Conservation (phyloP, 345 rosid genomes). For the Salix brachista region DNA sequence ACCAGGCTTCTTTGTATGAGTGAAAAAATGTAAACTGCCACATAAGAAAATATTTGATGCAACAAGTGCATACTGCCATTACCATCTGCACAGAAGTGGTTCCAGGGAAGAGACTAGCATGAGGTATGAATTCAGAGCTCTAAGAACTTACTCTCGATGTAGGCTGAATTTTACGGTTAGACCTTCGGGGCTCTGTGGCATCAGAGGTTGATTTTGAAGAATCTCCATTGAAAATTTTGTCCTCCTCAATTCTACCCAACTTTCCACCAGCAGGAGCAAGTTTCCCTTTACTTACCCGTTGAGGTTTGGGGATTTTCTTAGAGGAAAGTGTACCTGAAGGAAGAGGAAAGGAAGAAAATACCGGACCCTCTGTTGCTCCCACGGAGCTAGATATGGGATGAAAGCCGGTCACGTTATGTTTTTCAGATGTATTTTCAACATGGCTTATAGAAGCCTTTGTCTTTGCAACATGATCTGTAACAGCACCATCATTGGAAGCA, state of each 20-base stretch:
- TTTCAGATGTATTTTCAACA: conserved; percentile 38
- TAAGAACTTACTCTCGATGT: conserved; percentile 78
- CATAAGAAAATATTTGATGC: background rate
- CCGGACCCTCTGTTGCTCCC: conserved; percentile 43
- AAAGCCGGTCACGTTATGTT: conserved; percentile 30
- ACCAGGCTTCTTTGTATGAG: background rate
- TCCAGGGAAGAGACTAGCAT: background rate
- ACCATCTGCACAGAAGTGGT: background rate
- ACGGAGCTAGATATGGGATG: conserved; percentile 40
- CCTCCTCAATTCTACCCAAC: conserved; percentile 31
- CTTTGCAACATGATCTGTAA: conserved; percentile 37
- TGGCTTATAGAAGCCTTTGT: conserved; percentile 37
- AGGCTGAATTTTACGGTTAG: conserved; percentile 89
- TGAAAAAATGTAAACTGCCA: background rate
- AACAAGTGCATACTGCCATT: background rate
- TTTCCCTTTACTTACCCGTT: conserved; percentile 21
- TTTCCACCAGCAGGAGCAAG: conserved; percentile 20
- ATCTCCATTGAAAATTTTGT: conserved; percentile 33
- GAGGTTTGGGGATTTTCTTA: conserved; percentile 32
- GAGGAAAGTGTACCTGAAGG: conserved; percentile 32
- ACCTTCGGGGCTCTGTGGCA: conserved; percentile 78
- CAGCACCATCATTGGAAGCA: conserved; percentile 32
- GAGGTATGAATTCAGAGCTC: background rate
- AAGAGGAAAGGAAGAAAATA: conserved; percentile 45
- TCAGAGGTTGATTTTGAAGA: conserved; percentile 42